Evolutionary conservation across 2,329 filamentous ascomycete species (phyloP).

Genomic region (Calonectria multiphialidica): DNA sequence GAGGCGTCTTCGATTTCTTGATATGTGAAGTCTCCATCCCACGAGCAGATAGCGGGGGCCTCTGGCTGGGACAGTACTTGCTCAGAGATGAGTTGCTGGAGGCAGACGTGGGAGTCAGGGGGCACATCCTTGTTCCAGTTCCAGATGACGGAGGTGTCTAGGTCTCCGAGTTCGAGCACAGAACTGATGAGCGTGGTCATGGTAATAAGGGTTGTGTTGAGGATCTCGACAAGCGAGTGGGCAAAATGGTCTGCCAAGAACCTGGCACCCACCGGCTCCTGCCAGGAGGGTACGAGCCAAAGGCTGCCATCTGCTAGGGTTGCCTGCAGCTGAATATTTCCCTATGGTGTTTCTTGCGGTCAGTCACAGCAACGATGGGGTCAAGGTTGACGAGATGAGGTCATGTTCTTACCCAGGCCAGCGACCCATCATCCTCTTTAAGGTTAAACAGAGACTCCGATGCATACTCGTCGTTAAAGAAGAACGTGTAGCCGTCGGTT

Average conservation of each 20-base stretch:
- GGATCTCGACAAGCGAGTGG: constrained; percentile 36
- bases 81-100: constrained; percentile 42
- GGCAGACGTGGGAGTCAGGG: constrained; percentile 27
- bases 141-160: constrained; percentile 40
- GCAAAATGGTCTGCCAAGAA: constrained; percentile 40
- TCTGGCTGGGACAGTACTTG: constrained; percentile 38
- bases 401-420: constrained; percentile 36
- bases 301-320: constrained; percentile 30
- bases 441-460: constrained; percentile 25
- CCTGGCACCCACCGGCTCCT: constrained; percentile 39
- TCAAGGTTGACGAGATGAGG: too few relatives aligned
- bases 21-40: constrained; percentile 48
- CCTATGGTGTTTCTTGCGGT: constrained; percentile 19
- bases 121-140: constrained; percentile 41
- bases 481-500: constrained; percentile 26
- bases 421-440: constrained; percentile 28
- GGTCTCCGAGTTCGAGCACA: constrained; percentile 33
- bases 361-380: constrained; percentile 5
- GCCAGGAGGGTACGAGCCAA: constrained; percentile 38
- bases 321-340: constrained; percentile 40
- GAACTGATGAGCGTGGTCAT: constrained; percentile 25
- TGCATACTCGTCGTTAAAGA: constrained; percentile 39
- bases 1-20: constrained; percentile 38
- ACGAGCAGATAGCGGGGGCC: constrained; percentile 45
- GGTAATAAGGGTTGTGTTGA: constrained; percentile 37